phyloP scores from a whole-genome alignment of 192 early-diverging fungal species.

The Tieghemiomyces parasiticus region DNA sequence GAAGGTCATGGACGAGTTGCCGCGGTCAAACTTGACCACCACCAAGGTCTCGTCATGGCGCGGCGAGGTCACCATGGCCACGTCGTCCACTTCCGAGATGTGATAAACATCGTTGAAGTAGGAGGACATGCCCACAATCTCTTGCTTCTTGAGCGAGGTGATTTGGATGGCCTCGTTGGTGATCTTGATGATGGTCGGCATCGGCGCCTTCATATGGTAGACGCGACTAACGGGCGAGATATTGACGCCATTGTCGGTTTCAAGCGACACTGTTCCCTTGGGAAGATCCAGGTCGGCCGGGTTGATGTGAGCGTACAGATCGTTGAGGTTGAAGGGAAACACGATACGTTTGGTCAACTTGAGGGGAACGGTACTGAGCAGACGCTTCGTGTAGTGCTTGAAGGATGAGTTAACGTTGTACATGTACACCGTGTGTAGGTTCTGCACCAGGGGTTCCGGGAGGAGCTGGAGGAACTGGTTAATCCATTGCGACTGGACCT shows the following conservation, averaged over 20 bases:
- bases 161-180: constrained; percentile 72
- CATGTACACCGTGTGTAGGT: constrained; percentile 53
- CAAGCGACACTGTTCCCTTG: constrained; percentile 55
- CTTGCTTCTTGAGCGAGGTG: constrained; percentile 51
- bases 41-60: constrained; percentile 59
- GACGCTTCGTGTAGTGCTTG: constrained; percentile 47
- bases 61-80: constrained; percentile 30
- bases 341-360: constrained; percentile 39
- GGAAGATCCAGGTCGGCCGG: constrained; percentile 61
- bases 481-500: constrained; percentile 63
- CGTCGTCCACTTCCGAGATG: constrained; percentile 65
- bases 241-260: constrained; percentile 46
- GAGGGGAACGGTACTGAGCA: constrained; percentile 20
- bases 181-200: constrained; percentile 72
- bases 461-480: constrained; percentile 55
- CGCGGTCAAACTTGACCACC: constrained; percentile 57
- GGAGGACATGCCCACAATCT: constrained; percentile 53
- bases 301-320: constrained; percentile 60
- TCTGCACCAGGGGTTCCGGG: constrained; percentile 44
- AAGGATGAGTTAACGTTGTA: constrained; percentile 73
- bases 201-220: constrained; percentile 40
- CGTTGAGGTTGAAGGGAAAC: constrained; percentile 48
- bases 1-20: constrained; percentile 44
- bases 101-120: constrained; percentile 78
- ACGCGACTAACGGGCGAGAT: constrained; percentile 54